Base-by-base conservation (phyloP, 2,329 filamentous ascomycete species). In the Fusarium ramigenum region DNA sequence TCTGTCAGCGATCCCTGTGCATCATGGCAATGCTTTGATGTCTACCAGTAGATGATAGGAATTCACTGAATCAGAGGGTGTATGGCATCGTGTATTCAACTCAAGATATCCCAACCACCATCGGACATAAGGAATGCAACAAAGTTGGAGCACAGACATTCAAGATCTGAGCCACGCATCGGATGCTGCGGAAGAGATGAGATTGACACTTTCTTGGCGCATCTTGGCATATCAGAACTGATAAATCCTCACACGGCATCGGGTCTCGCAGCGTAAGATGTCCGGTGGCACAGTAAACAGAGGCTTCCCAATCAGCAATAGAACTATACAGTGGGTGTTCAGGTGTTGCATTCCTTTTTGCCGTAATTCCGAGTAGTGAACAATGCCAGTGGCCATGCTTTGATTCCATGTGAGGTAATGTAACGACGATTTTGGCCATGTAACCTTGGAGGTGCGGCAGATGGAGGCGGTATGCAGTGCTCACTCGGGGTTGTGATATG, bases 181-280 rank as follows among this genome's bases (percentile, higher is more conserved):
- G 59, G 59, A 69, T 53, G 52, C 36, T 28, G 19, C 65, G 65
- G 65, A 69, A 69, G n/a, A 47, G 25, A 47, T 28, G 4, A 12
- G 34, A 61, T 61, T 61, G 47, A 44, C 56, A 62, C n/a, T 23
- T 36, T 47, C 49, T 54, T 66, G 54, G 56, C 47, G 8, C n/a
- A 11, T 42, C 25, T 54, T 61, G 47, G 36, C 42, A 14, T 25
- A 44, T 30, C 18, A 28, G 21, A 23, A 30, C 40, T 23, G 36
- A 30, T 42, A 60, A 63, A 58, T 37, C 5, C 21, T 44, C 19
- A 53, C 36, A 61, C 34, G 23, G 12, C 43, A 52, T 36, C 28
- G 25, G 43, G 18, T 16, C 40, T 32, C 4, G 23, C 23, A 54
- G 36, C 16, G 28, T 25, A 52, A 58, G 54, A 57, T 32, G 40